Percentiles rank a stretch among this genome's conserved stretches.
Conservation (phyloP, 2,329 filamentous ascomycete genomes). For the Canariomyces notabilis region DNA sequence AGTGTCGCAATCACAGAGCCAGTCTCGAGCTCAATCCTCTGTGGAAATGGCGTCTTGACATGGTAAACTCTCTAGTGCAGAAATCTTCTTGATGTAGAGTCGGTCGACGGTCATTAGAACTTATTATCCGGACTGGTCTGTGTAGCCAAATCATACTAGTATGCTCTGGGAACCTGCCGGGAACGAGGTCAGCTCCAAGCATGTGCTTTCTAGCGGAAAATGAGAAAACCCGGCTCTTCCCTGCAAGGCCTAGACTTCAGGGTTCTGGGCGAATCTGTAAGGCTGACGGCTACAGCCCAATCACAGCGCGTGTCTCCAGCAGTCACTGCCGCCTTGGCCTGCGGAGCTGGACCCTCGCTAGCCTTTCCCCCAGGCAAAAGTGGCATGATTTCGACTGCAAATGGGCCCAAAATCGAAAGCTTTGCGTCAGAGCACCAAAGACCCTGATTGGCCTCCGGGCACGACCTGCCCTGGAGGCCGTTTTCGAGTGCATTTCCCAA, state of each 20-base stretch:
- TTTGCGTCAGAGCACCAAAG: slow-evolving; percentile 23
- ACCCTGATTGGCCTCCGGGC: slow-evolving; percentile 21
- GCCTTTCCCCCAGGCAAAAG: slow-evolving; percentile 24
- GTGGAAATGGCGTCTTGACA: too few species aligned
- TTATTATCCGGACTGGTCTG: too few species aligned
- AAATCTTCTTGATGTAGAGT: too few species aligned
- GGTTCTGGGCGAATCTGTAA: slow-evolving; percentile 7
- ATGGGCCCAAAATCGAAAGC: slow-evolving; percentile 24
- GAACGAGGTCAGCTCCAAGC: too few species aligned
- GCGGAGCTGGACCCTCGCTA: slow-evolving; percentile 15
- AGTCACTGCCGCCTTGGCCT: slow-evolving; percentile 26
- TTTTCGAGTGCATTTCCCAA: slow-evolving; percentile 13
- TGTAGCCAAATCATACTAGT: too few species aligned
- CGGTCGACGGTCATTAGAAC: too few species aligned
- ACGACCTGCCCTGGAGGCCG: slow-evolving; percentile 3
- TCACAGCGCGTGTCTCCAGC: background rate
- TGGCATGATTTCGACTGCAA: slow-evolving; percentile 27
- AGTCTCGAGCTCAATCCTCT: too few species aligned
- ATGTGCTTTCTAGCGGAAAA: too few species aligned
- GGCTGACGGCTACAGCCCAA: slow-evolving; percentile 25
- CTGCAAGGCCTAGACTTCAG: slow-evolving; percentile 13
- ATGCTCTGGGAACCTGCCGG: too few species aligned
- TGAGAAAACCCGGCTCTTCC: too few species aligned
- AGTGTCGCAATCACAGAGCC: too few species aligned
- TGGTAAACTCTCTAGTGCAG: too few species aligned